phyloP scores from a whole-genome alignment of 306 rosid genomes.

The Inga leiocalycina region DNA sequence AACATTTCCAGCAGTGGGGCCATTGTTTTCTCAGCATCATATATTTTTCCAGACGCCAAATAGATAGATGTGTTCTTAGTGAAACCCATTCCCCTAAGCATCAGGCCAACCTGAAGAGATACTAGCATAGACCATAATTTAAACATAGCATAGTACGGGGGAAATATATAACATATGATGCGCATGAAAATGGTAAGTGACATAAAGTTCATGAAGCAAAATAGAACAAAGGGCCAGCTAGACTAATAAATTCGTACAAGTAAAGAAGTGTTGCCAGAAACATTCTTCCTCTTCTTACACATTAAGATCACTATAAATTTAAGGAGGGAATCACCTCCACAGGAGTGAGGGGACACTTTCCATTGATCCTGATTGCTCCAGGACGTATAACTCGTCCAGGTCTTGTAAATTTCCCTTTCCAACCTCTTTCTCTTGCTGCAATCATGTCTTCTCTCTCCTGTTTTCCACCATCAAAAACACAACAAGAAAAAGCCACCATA shows the following conservation, averaged over 20 bases:
- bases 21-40: constrained; percentile 80
- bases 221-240: constrained; percentile 19
- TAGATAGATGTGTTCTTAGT: constrained; percentile 76
- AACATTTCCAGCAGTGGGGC: constrained; percentile 88
- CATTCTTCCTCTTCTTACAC: constrained; percentile 19
- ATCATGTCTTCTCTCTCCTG: constrained; percentile 81
- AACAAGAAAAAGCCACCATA: constrained; percentile 99
- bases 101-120: constrained; percentile 82
- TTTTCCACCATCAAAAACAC: constrained; percentile 87
- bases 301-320: not conserved
- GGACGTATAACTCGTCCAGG: constrained; percentile 97
- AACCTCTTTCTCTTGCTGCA: constrained; percentile 97
- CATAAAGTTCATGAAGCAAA: not conserved
- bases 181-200: not conserved
- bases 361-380: constrained; percentile 91
- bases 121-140: constrained; percentile 27
- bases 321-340: constrained; percentile 69
- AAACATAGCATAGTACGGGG: not conserved
- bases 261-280: constrained; percentile 18
- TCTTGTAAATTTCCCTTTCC: constrained; percentile 97
- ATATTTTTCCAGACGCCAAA: constrained; percentile 94
- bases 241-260: constrained; percentile 22
- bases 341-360: constrained; percentile 98
- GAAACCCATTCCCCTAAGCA: constrained; percentile 99
- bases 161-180: not conserved